Conservation (phyloP, 192 early-diverging fungal species). For the Diversispora eburnea region DNA sequence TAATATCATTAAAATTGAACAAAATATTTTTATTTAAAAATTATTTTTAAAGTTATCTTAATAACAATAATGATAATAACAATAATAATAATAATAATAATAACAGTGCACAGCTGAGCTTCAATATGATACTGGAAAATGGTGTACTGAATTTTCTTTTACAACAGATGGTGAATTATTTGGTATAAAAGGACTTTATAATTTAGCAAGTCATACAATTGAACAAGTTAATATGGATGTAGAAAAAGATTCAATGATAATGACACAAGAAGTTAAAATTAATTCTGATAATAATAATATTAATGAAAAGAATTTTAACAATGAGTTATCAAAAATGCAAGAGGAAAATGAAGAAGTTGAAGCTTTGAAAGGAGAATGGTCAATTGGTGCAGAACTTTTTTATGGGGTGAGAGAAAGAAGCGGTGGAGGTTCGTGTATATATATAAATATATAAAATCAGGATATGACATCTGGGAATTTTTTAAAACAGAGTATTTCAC, state of each 20-base stretch:
- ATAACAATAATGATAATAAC: too few species aligned
- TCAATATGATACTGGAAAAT: constrained; percentile 66
- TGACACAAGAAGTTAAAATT: constrained; percentile 10
- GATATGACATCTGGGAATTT: too few species aligned
- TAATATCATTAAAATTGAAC: not conserved
- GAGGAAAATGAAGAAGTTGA: constrained; percentile 30
- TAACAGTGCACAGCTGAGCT: constrained; percentile 59
- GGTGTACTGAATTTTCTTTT: constrained; percentile 73
- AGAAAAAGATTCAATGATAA: constrained; percentile 49
- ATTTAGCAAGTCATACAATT: constrained; percentile 49
- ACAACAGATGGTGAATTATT: constrained; percentile 73
- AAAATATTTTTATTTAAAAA: not conserved
- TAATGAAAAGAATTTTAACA: constrained; percentile 1
- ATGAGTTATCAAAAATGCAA: constrained; percentile 17
- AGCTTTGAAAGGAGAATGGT: constrained; percentile 51
- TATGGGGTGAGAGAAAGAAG: constrained; percentile 77
- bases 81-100: not conserved
- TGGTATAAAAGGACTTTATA: constrained; percentile 78
- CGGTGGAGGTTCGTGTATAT: constrained; percentile 69
- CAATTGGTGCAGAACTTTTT: constrained; percentile 69
- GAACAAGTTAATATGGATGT: constrained; percentile 29
- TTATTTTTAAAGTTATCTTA: not conserved
- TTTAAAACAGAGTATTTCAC: too few species aligned
- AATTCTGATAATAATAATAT: not conserved
- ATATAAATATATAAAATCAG: not conserved